These are phyloP conservation scores for Colletotrichum zoysiae DNA, from an alignment of 2,329 filamentous ascomycete genomes.

Conservation along the genomic window DNA sequence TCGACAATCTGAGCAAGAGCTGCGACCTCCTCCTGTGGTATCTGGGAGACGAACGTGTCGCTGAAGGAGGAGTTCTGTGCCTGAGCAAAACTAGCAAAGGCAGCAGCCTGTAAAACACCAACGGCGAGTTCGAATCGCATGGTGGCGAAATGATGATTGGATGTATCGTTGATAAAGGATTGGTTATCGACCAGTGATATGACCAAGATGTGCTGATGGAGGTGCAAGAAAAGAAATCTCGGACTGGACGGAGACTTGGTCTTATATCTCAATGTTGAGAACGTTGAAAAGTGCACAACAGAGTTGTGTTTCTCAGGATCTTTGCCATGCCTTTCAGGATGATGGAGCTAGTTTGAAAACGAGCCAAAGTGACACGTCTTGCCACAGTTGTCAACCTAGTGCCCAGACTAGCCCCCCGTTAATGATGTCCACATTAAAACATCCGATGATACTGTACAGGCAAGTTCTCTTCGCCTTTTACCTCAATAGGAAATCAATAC, in stretches of 20 bases:
- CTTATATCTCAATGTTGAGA: background rate
- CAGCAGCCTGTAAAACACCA: background rate
- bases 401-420: background rate
- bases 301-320: background rate
- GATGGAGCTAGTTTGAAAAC: background rate
- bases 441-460: background rate
- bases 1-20: constrained; percentile 29
- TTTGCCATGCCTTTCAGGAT: background rate
- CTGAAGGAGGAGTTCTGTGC: constrained; percentile 30
- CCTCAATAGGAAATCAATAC: constrained; percentile 42
- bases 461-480: background rate
- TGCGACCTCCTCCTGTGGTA: constrained; percentile 18
- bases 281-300: background rate
- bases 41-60: constrained; percentile 10
- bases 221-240: background rate
- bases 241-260: background rate
- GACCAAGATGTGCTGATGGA: background rate
- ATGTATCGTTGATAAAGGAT: background rate
- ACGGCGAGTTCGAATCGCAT: constrained; percentile 22
- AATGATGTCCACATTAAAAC: background rate
- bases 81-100: background rate
- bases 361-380: background rate
- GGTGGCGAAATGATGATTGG: background rate
- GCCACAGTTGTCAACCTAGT: background rate
- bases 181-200: background rate